Evolutionary conservation across 352 stramenopile genomes (phyloP).

Genomic region (Pythium grandisporangium): DNA sequence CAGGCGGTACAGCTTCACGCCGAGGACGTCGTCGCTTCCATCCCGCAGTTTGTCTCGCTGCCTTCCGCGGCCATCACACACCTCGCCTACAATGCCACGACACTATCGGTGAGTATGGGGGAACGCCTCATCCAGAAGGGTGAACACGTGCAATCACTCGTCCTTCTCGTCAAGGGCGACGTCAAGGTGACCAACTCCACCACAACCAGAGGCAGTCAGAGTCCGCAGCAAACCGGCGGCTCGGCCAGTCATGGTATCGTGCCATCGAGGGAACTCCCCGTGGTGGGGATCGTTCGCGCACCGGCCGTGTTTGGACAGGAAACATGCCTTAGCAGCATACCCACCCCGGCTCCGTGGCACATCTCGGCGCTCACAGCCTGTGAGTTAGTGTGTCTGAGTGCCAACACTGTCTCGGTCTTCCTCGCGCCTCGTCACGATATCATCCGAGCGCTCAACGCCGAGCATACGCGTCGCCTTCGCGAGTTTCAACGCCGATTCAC

Average conservation of each 20-base stretch:
- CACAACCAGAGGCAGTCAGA: no score
- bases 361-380: slow-evolving; percentile 52
- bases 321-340: slow-evolving; percentile 29
- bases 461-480: slow-evolving; percentile 28
- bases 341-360: slow-evolving; percentile 32
- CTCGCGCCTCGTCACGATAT: slow-evolving; percentile 35
- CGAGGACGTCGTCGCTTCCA: slow-evolving; percentile 37
- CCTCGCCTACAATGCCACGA: slow-evolving; percentile 53
- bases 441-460: slow-evolving; percentile 29
- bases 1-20: slow-evolving; percentile 47
- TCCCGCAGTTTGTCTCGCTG: slow-evolving; percentile 33
- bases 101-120: slow-evolving; percentile 25
- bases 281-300: slow-evolving; percentile 48
- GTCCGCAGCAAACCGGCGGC: no score
- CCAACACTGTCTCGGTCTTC: slow-evolving; percentile 56
- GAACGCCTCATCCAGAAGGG: slow-evolving; percentile 34
- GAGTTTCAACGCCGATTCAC: slow-evolving; percentile 43
- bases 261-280: no score
- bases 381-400: slow-evolving; percentile 39
- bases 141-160: slow-evolving; percentile 48
- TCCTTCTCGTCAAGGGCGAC: slow-evolving; percentile 49
- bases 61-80: slow-evolving; percentile 45
- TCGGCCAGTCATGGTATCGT: no score
- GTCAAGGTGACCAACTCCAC: slow-evolving; percentile 65
- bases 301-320: slow-evolving; percentile 73